Evolutionary conservation across 2,329 filamentous ascomycete species (phyloP).

Genomic region (Akanthomyces muscarius): DNA sequence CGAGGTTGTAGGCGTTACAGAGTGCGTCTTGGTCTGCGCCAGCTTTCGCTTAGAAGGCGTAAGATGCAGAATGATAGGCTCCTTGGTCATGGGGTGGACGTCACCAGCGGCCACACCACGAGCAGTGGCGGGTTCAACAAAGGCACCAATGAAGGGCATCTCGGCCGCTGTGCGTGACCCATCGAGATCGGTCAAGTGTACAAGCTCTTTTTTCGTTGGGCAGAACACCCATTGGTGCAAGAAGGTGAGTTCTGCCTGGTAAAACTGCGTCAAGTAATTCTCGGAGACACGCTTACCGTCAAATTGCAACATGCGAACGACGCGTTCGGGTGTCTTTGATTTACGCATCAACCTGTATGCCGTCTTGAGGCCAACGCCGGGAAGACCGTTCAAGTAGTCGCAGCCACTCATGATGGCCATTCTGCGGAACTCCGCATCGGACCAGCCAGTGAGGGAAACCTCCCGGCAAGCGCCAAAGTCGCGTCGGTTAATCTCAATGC

Average conservation of each 20-base stretch:
- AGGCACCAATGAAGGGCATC: constrained; percentile 76
- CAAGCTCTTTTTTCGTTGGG: constrained; percentile 63
- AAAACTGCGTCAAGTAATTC: constrained; percentile 77
- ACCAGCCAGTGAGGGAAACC: constrained; percentile 86
- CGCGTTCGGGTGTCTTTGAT: constrained; percentile 79
- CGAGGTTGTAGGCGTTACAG: constrained; percentile 18
- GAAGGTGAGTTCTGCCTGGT: constrained; percentile 87
- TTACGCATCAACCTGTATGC: constrained; percentile 88
- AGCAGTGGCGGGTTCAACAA: constrained; percentile 66
- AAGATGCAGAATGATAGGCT: constrained; percentile 46
- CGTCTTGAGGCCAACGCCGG: constrained; percentile 85
- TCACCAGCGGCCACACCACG: constrained; percentile 74
- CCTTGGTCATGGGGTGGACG: constrained; percentile 84
- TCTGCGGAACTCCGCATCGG: constrained; percentile 80
- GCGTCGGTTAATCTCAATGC: constrained; percentile 82
- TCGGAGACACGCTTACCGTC: constrained; percentile 82
- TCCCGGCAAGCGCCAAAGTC: constrained; percentile 89
- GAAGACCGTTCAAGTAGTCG: constrained; percentile 86
- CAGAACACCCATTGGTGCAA: constrained; percentile 94
- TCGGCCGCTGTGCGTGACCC: constrained; percentile 60
- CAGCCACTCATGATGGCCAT: constrained; percentile 98
- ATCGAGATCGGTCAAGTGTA: constrained; percentile 68
- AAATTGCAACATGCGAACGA: constrained; percentile 79
- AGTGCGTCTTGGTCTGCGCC: constrained; percentile 32
- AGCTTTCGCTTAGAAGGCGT: constrained; percentile 42